Conservation (phyloP, 1,139 yeast species). For the Saccharomyces hybrid region DNA sequence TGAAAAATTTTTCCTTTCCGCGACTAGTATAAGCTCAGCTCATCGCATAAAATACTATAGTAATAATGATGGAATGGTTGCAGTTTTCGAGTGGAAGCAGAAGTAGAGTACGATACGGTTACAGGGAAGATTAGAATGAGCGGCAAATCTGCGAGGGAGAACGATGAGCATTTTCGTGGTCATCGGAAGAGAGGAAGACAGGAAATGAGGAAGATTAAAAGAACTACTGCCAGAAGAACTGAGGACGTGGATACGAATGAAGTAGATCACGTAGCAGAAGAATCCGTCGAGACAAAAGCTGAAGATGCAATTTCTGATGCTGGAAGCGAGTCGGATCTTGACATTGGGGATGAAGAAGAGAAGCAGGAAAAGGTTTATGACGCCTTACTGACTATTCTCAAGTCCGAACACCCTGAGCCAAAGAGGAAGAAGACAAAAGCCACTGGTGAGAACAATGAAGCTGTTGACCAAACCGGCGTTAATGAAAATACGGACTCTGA, state of each 20-base stretch:
- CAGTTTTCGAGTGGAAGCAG: neutral
- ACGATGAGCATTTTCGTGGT: slow-evolving; percentile 8
- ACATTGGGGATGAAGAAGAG: slow-evolving; percentile 16
- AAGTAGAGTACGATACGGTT: neutral
- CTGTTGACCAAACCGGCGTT: slow-evolving; percentile 35
- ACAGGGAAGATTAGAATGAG: slow-evolving; percentile 1
- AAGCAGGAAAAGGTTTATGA: slow-evolving; percentile 51
- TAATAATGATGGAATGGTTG: neutral
- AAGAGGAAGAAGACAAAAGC: slow-evolving; percentile 34
- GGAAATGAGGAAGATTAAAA: slow-evolving; percentile 49
- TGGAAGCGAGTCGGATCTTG: slow-evolving; percentile 12
- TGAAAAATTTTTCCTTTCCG: slow-evolving; percentile 10
- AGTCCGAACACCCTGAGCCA: slow-evolving; percentile 40
- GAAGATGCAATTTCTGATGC: slow-evolving; percentile 21
- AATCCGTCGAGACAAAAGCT: slow-evolving; percentile 10
- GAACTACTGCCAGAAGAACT: slow-evolving; percentile 38
- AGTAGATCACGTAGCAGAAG: neutral
- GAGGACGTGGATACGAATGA: slow-evolving; percentile 27
- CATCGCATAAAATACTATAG: neutral
- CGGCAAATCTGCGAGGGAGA: slow-evolving; percentile 3
- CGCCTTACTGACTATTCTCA: slow-evolving; percentile 66
- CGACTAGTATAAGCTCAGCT: neutral
- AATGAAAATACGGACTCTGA: slow-evolving; percentile 31
- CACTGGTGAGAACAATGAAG: slow-evolving; percentile 23
- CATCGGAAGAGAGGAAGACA: slow-evolving; percentile 47